Conservation (phyloP, 192 early-diverging fungal species). For the Glomus cerebriforme region DNA sequence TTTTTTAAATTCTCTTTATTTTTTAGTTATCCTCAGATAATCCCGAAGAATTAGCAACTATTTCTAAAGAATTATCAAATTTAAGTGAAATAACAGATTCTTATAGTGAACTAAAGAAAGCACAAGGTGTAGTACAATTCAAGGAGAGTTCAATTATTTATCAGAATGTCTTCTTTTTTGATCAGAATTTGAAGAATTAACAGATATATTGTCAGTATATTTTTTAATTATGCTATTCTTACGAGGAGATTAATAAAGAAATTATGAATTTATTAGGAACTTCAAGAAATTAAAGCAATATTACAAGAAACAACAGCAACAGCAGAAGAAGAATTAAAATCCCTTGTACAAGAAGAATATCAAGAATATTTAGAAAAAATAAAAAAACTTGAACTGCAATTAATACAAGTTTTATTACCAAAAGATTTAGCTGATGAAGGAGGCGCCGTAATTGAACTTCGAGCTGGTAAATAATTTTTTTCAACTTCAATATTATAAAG, state of each 20-base stretch:
- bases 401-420: conserved; percentile 62
- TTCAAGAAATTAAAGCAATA: conserved; percentile 38
- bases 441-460: conserved; percentile 72
- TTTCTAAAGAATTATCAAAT: conserved; percentile 34
- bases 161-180: too few relatives aligned
- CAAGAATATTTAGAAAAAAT: conserved; percentile 42
- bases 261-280: conserved; percentile 9
- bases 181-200: too few relatives aligned
- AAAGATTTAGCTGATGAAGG: conserved; percentile 70
- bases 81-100: conserved; percentile 7
- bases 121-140: neutral
- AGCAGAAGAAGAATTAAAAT: conserved; percentile 53
- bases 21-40: neutral
- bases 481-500: neutral
- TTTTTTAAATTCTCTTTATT: neutral
- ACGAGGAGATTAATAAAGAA: neutral
- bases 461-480: conserved; percentile 51
- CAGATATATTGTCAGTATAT: too few relatives aligned
- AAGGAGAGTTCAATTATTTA: too few relatives aligned
- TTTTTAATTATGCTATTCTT: neutral
- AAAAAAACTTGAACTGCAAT: conserved; percentile 51
- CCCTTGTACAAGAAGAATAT: conserved; percentile 67
- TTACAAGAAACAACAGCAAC: conserved; percentile 37
- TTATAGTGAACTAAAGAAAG: conserved; percentile 29
- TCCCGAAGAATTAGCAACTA: conserved; percentile 8